Conservation (phyloP, 1,284 basidiomycete species). For the Rhodotorula sp. region DNA sequence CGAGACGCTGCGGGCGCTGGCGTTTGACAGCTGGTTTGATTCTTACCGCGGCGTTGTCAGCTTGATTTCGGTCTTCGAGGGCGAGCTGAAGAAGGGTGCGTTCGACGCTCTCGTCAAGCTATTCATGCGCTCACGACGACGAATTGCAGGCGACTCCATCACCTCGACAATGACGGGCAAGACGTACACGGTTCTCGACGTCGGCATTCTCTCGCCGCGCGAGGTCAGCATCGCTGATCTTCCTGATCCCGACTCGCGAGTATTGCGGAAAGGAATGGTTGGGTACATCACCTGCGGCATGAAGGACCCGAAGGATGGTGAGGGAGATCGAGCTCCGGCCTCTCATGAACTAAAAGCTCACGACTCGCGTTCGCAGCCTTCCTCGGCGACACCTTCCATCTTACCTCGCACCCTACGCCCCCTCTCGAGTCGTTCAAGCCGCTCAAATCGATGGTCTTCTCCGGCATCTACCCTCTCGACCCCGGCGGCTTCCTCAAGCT, state of each 20-base stretch:
- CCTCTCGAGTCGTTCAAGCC: conserved; percentile 87
- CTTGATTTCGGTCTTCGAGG: conserved; percentile 70
- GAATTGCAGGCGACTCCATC: conserved; percentile 74
- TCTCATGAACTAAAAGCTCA: background rate
- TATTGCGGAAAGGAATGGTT: conserved; percentile 39
- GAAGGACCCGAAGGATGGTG: conserved; percentile 97
- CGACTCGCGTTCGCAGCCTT: conserved; percentile 57
- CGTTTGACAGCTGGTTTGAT: conserved; percentile 93
- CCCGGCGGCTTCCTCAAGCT: conserved; percentile 86
- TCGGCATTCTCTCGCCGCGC: conserved; percentile 90
- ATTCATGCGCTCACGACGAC: background rate
- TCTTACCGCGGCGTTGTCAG: conserved; percentile 95
- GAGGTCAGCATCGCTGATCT: conserved; percentile 59
- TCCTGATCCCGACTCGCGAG: conserved; percentile 14
- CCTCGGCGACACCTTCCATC: conserved; percentile 90
- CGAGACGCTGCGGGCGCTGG: conserved; percentile 60
- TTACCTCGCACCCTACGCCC: conserved; percentile 69
- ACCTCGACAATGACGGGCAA: conserved; percentile 80
- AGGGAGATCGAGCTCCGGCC: conserved; percentile 10
- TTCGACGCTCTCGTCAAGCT: background rate
- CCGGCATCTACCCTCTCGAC: conserved; percentile 92
- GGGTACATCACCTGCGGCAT: conserved; percentile 69
- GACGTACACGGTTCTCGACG: conserved; percentile 85
- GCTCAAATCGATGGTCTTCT: conserved; percentile 95
- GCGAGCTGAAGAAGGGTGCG: conserved; percentile 56